Conservation (phyloP, 2,329 filamentous ascomycete species). For the Hymenoscyphus fraxineus region DNA sequence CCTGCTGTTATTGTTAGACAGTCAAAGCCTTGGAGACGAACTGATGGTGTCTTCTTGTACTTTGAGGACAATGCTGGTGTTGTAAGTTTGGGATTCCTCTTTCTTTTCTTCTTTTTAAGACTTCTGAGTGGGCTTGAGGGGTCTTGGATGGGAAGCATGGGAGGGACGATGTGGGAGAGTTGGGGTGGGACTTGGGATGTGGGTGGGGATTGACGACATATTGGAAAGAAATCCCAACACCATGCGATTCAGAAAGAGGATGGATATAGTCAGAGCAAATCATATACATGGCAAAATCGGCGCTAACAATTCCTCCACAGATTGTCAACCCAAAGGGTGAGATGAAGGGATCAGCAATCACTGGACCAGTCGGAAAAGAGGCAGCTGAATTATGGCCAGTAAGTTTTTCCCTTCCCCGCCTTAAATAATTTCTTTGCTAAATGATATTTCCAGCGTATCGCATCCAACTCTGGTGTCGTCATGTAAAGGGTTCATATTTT, state of each 20-base stretch:
- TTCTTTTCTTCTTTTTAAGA: background rate
- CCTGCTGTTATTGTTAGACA: constrained; percentile 98
- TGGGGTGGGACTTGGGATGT: background rate
- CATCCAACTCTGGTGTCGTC: constrained; percentile 99
- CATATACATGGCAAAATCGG: too few species aligned
- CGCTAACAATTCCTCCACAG: constrained; percentile 47
- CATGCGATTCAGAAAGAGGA: background rate
- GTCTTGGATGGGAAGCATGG: background rate
- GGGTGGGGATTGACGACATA: background rate
- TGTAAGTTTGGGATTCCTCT: constrained; percentile 53
- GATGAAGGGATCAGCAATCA: constrained; percentile 99
- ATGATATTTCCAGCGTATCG: constrained; percentile 73
- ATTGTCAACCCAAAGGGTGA: constrained; percentile 99
- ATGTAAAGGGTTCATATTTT: constrained; percentile 69
- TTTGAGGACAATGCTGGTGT: constrained; percentile 99
- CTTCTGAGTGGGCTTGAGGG: background rate
- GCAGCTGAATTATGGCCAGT: constrained; percentile 99
- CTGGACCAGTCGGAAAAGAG: constrained; percentile 98
- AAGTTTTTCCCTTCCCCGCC: constrained; percentile 42
- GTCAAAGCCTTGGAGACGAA: constrained; percentile 98
- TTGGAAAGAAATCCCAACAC: background rate
- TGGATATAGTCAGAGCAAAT: background rate
- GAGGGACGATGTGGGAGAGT: too few species aligned
- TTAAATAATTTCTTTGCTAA: constrained; percentile 35
- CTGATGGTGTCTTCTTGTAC: constrained; percentile 98